These are phyloP conservation scores for Trichoderma endophyticum DNA, from an alignment of 2,329 filamentous ascomycete species.

Conservation along the genomic window DNA sequence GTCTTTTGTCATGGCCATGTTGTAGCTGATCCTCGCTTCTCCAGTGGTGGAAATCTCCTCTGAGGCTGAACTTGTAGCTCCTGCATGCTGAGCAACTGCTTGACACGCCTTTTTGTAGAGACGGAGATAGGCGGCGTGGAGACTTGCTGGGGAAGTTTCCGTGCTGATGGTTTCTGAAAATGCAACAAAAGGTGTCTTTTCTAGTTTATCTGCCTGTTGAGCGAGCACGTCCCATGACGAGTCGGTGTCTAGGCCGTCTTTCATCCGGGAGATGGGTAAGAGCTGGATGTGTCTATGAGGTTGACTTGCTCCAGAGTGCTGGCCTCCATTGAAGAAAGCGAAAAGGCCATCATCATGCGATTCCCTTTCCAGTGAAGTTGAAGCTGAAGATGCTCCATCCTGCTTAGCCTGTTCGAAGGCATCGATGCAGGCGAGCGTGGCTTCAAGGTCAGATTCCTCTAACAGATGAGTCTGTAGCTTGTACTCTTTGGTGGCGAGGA, in stretches of 20 bases:
- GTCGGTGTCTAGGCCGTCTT: conserved; percentile 42
- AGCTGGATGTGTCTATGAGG: conserved; percentile 70
- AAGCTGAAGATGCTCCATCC: not conserved
- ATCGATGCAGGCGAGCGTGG: conserved; percentile 59
- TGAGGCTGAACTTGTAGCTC: not conserved
- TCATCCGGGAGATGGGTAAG: conserved; percentile 64
- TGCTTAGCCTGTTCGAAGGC: conserved; percentile 43
- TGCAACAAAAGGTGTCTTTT: conserved; percentile 39
- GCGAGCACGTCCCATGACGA: conserved; percentile 49
- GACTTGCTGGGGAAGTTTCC: conserved; percentile 34
- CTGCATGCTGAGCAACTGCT: conserved; percentile 32
- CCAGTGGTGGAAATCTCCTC: conserved; percentile 32
- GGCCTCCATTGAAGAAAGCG: conserved; percentile 69
- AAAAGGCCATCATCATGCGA: conserved; percentile 44
- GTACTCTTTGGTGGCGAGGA: conserved; percentile 63
- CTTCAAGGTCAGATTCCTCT: conserved; percentile 57
- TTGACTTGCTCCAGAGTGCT: conserved; percentile 67
- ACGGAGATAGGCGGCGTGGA: conserved; percentile 44
- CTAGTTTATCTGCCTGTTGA: conserved; percentile 27
- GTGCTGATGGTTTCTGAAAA: conserved; percentile 41
- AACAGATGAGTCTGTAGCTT: conserved; percentile 64
- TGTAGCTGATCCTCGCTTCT: conserved; percentile 59
- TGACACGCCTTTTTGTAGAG: conserved; percentile 46
- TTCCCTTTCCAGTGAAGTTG: not conserved
- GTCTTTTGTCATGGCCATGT: conserved; percentile 56